A percentile compares a stretch with the other conserved stretches of the same genome.
phyloP scores from a whole-genome alignment of 2,329 filamentous ascomycete species.

The Trichoderma simmonsii region DNA sequence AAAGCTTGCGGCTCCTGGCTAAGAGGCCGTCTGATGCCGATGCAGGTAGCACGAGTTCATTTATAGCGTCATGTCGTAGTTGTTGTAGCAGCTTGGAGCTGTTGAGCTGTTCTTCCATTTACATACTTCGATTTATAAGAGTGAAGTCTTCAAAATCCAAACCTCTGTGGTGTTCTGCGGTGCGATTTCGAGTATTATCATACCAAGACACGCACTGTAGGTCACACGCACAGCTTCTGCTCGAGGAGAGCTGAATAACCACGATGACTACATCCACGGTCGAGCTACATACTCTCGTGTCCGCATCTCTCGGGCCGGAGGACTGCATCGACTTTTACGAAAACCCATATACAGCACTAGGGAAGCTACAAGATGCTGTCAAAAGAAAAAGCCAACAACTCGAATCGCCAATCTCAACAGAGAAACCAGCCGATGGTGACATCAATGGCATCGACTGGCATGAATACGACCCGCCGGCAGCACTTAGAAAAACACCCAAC shows the following conservation, averaged over 20 bases:
- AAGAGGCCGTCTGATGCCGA: background rate
- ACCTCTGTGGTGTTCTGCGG: background rate
- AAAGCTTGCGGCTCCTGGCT: conserved; percentile 1
- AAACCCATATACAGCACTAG: conserved; percentile 29
- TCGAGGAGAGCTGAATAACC: background rate
- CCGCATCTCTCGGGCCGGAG: conserved; percentile 31
- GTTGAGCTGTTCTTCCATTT: background rate
- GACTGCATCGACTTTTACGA: conserved; percentile 31
- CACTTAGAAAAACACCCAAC: conserved; percentile 38
- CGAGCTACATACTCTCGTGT: conserved; percentile 24
- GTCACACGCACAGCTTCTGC: background rate
- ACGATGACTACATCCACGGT: conserved; percentile 2
- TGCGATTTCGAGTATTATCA: background rate
- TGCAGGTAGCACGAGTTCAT: background rate
- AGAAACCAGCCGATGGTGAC: conserved; percentile 27
- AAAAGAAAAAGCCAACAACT: conserved; percentile 22
- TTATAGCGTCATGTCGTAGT: background rate
- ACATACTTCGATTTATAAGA: background rate
- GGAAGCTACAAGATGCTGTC: conserved; percentile 26
- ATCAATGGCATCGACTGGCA: conserved; percentile 42
- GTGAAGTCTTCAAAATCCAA: background rate
- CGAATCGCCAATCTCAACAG: conserved; percentile 23
- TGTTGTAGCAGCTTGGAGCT: background rate
- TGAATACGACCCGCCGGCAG: conserved; percentile 45
- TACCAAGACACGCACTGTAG: background rate